Evolutionary conservation across 208 protist genomes (phyloP).

Genomic region (Naegleria fowleri): DNA sequence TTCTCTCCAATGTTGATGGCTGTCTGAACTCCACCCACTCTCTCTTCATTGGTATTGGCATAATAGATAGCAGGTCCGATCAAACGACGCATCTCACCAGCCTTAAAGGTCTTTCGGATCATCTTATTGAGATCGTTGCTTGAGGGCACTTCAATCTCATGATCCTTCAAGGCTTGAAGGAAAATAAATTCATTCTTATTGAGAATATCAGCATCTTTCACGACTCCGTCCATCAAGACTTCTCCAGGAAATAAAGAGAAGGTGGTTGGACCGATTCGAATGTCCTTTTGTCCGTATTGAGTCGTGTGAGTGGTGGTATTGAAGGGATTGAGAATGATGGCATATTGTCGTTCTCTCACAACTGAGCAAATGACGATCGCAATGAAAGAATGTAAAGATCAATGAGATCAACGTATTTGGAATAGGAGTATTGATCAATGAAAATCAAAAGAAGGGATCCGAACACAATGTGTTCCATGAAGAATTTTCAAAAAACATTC

Average conservation of each 20-base stretch:
- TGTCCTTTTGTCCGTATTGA: background rate
- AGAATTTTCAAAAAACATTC: too few relatives aligned
- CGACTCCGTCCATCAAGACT: background rate
- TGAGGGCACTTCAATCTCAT: background rate
- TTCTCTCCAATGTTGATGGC: slow-evolving; percentile 55
- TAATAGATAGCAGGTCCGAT: slow-evolving; percentile 13
- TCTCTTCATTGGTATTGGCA: background rate
- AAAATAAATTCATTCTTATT: background rate
- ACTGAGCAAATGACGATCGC: too few relatives aligned
- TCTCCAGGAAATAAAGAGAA: background rate
- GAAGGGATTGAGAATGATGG: background rate
- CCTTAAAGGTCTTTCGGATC: background rate
- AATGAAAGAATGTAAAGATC: too few relatives aligned
- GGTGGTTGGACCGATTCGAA: background rate
- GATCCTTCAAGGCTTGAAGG: background rate
- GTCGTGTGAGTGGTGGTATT: background rate
- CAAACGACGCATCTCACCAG: background rate
- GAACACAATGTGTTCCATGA: background rate
- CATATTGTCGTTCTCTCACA: slow-evolving; percentile 1
- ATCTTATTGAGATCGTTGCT: background rate
- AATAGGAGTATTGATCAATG: background rate
- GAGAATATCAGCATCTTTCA: background rate
- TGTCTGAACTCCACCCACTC: background rate
- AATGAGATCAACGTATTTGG: too few relatives aligned
- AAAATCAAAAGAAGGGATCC: background rate